These are phyloP conservation scores for Candida pseudocylindracea DNA, from an alignment of 1,139 yeast species.

Conservation along the genomic window DNA sequence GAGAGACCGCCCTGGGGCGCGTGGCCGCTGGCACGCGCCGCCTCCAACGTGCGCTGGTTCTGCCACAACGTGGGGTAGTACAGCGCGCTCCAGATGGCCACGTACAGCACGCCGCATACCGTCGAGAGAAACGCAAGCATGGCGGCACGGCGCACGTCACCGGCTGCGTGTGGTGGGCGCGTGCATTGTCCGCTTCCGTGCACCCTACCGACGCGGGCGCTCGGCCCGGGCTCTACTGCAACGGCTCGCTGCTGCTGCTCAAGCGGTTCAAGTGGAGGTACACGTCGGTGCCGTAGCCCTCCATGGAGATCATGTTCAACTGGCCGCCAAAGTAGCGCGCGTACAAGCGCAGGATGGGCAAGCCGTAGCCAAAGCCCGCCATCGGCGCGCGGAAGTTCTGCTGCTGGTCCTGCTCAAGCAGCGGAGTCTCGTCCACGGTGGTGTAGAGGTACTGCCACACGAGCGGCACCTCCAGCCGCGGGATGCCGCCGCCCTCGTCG, in stretches of 20 bases:
- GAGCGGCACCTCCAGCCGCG: slow-evolving; percentile 62
- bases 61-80: too few species aligned
- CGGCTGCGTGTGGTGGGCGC: too few species aligned
- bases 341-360: slow-evolving; percentile 68
- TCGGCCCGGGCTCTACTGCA: too few species aligned
- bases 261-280: slow-evolving; percentile 56
- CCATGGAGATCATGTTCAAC: slow-evolving; percentile 70
- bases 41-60: too few species aligned
- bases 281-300: slow-evolving; percentile 88
- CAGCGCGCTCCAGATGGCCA: too few species aligned
- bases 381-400: slow-evolving; percentile 66
- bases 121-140: too few species aligned
- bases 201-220: too few species aligned
- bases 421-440: slow-evolving; percentile 59
- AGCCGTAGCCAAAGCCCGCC: slow-evolving; percentile 90
- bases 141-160: too few species aligned
- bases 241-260: slow-evolving; percentile 22
- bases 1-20: too few species aligned
- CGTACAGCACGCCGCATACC: too few species aligned
- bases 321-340: slow-evolving; percentile 90
- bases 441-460: slow-evolving; percentile 89
- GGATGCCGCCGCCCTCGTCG: slow-evolving; percentile 91
- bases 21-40: too few species aligned
- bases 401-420: slow-evolving; percentile 34
- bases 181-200: too few species aligned